A percentile compares a stretch with the other conserved stretches of the same genome.
phyloP scores from a whole-genome alignment of 345 rosid genomes.

The Eucalyptus brandiana region DNA sequence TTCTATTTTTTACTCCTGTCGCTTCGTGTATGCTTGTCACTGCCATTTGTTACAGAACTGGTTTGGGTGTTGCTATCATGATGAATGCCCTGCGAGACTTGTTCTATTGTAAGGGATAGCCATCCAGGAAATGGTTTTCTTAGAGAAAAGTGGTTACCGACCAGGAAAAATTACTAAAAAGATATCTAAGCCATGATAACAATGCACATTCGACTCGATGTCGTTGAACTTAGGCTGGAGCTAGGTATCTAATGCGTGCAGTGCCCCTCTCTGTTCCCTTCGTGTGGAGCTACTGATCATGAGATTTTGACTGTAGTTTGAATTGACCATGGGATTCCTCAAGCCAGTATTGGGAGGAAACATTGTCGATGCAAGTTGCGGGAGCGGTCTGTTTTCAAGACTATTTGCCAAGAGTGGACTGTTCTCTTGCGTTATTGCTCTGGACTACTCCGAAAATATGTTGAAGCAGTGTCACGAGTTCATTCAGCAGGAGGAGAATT shows the following conservation, averaged over 20 bases:
- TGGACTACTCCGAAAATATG: slow-evolving; percentile 93
- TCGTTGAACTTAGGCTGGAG: not conserved
- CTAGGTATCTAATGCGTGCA: not conserved
- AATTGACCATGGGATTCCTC: slow-evolving; percentile 57
- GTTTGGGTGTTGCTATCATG: not conserved
- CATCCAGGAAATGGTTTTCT: not conserved
- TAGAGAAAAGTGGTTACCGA: not conserved
- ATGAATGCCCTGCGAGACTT: not conserved
- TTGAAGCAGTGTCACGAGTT: slow-evolving; percentile 60
- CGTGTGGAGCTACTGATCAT: not conserved
- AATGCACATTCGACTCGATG: not conserved
- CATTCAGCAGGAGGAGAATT: slow-evolving; percentile 42
- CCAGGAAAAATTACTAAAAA: not conserved
- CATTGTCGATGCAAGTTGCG: slow-evolving; percentile 82
- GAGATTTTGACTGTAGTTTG: slow-evolving; percentile 39
- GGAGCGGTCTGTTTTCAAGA: slow-evolving; percentile 77
- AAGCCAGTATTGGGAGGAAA: slow-evolving; percentile 74
- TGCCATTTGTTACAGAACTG: not conserved
- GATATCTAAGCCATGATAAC: not conserved
- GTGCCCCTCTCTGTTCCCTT: not conserved
- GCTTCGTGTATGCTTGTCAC: not conserved
- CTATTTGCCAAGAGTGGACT: slow-evolving; percentile 55
- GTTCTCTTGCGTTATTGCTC: slow-evolving; percentile 65
- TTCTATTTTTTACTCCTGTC: not conserved
- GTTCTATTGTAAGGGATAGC: not conserved